phyloP scores from a whole-genome alignment of 176 grass and related monocot genomes.

The Aechmea fasciata region DNA sequence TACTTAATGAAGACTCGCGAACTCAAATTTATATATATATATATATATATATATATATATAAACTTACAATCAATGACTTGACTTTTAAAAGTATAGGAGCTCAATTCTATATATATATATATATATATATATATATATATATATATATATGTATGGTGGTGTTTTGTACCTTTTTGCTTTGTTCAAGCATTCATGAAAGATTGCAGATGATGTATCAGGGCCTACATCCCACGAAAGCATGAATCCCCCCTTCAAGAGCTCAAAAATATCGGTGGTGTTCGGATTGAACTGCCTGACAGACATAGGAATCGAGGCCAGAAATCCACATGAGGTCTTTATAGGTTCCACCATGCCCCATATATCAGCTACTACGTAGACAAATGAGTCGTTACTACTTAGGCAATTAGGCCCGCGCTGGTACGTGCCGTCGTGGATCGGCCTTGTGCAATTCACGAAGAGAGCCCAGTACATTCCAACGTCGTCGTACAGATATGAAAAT shows the following conservation, averaged over 20 bases:
- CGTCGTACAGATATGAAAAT: neutral
- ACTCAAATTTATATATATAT: no score
- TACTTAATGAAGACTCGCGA: no score
- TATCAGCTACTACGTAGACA: neutral
- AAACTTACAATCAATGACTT: no score
- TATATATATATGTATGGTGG: no score
- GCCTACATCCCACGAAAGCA: neutral
- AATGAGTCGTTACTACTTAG: constrained; percentile 12
- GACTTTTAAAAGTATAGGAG: no score
- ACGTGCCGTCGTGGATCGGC: neutral
- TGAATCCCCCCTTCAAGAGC: neutral
- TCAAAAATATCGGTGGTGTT: neutral
- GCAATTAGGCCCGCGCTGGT: constrained; percentile 6
- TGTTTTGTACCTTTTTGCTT: no score
- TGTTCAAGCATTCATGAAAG: neutral
- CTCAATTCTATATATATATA: no score
- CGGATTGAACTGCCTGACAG: neutral
- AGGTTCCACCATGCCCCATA: fast-evolving
- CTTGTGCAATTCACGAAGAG: neutral
- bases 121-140: no score
- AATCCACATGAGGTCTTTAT: constrained; percentile 27
- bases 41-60: no score
- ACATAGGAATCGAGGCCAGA: constrained; percentile 13
- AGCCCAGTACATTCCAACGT: neutral
- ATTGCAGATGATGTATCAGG: neutral